Evolutionary conservation across 2,329 filamentous ascomycete species (phyloP).

Genomic region (Aspergillus pseudoglaucus): DNA sequence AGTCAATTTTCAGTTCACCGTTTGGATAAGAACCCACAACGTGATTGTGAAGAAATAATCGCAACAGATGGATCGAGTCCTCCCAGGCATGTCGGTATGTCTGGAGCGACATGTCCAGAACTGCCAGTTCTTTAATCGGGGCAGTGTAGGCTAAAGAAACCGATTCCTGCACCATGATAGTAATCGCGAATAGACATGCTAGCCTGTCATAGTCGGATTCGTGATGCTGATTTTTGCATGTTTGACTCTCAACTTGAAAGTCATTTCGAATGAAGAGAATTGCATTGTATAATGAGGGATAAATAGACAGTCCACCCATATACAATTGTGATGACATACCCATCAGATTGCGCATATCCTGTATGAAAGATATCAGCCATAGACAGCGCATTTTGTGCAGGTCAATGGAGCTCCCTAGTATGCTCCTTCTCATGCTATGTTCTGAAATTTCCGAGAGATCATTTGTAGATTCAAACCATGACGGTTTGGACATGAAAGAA

Average conservation of each 20-base stretch:
- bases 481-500: constrained; percentile 21
- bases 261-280: constrained; percentile 1
- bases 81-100: constrained; percentile 6
- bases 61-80: constrained; percentile 7
- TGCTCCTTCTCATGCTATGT: background rate
- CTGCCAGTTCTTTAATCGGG: constrained; percentile 1
- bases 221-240: background rate
- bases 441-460: constrained; percentile 11
- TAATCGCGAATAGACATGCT: constrained; percentile 13
- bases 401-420: constrained; percentile 7
- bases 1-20: constrained; percentile 8
- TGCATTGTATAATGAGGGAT: constrained; percentile 9
- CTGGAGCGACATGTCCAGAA: constrained; percentile 6
- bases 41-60: constrained; percentile 7
- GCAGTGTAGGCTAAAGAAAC: constrained; percentile 2
- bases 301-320: constrained; percentile 8
- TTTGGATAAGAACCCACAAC: constrained; percentile 3
- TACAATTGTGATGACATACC: constrained; percentile 9
- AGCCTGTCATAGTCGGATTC: constrained; percentile 8
- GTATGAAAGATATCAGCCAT: constrained; percentile 25
- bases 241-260: background rate
- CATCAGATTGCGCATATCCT: constrained; percentile 25
- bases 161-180: constrained; percentile 15
- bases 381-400: constrained; percentile 21
- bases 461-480: constrained; percentile 24